Conservation (phyloP, 2,329 filamentous ascomycete genomes). For the Exophiala mesophila region DNA sequence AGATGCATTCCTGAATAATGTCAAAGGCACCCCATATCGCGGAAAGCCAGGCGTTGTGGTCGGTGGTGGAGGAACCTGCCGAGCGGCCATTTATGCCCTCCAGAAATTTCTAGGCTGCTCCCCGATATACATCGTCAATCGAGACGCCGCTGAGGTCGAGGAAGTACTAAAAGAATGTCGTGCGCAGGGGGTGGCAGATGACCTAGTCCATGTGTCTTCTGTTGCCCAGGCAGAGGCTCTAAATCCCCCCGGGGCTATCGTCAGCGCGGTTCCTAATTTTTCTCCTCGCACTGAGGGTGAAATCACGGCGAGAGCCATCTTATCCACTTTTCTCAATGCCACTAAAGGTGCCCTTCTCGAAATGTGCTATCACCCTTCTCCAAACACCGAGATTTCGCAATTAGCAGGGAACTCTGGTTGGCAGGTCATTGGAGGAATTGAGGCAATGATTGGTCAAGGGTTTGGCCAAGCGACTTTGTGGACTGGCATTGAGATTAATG, state of each 20-base stretch:
- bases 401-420: slow-evolving; percentile 60
- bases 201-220: slow-evolving; percentile 57
- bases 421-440: slow-evolving; percentile 70
- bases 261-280: slow-evolving; percentile 72
- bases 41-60: slow-evolving; percentile 65
- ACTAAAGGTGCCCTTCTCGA: slow-evolving; percentile 66
- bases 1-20: slow-evolving; percentile 59
- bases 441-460: slow-evolving; percentile 73
- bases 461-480: slow-evolving; percentile 61
- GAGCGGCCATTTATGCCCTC: slow-evolving; percentile 71
- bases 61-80: slow-evolving; percentile 73
- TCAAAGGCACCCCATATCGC: slow-evolving; percentile 46
- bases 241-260: slow-evolving; percentile 60
- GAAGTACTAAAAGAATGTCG: slow-evolving; percentile 62
- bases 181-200: slow-evolving; percentile 54
- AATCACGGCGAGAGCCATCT: slow-evolving; percentile 53
- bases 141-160: slow-evolving; percentile 62
- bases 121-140: slow-evolving; percentile 71
- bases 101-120: slow-evolving; percentile 63
- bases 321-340: slow-evolving; percentile 35
- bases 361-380: slow-evolving; percentile 76
- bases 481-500: slow-evolving; percentile 57
- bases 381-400: slow-evolving; percentile 62
- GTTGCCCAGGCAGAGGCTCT: slow-evolving; percentile 56
- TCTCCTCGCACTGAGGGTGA: slow-evolving; percentile 63